phyloP scores from a whole-genome alignment of 768 basidiomycete species.

The Russula abietina region DNA sequence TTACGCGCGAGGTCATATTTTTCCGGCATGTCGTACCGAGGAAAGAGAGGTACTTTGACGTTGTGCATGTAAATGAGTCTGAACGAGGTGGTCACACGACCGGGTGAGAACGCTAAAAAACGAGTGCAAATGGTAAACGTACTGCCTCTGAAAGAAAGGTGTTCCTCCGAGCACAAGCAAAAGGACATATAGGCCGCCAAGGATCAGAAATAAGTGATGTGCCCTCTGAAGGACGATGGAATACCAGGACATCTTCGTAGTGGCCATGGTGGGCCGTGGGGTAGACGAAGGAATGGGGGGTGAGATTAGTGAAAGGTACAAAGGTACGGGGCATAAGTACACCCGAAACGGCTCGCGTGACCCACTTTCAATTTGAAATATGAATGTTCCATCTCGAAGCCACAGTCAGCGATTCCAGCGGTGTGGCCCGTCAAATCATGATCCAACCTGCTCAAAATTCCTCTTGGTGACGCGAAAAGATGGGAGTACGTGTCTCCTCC shows the following conservation, averaged over 20 bases:
- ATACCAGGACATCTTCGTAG: neutral
- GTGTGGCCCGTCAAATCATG: too few species aligned
- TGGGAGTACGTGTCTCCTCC: too few species aligned
- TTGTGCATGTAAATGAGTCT: constrained; percentile 63
- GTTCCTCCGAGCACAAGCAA: constrained; percentile 46
- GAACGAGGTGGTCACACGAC: constrained; percentile 29
- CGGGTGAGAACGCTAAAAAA: neutral
- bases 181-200: constrained; percentile 48
- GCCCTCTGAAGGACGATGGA: constrained; percentile 26
- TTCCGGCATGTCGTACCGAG: constrained; percentile 64
- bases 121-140: constrained; percentile 30
- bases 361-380: neutral
- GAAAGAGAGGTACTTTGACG: constrained; percentile 54
- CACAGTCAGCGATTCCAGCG: too few species aligned
- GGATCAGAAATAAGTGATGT: constrained; percentile 32
- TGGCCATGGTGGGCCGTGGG: neutral
- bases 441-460: too few species aligned
- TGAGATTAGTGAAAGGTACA: neutral
- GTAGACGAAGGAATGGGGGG: neutral
- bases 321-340: neutral
- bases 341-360: neutral
- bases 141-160: constrained; percentile 69
- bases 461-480: too few species aligned
- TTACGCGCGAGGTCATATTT: constrained; percentile 76
- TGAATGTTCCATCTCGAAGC: neutral